A percentile compares a stretch with the other conserved stretches of the same genome.
Evolutionary conservation across 352 stramenopile species (phyloP).

Genomic region (Phytophthora pluvialis): DNA sequence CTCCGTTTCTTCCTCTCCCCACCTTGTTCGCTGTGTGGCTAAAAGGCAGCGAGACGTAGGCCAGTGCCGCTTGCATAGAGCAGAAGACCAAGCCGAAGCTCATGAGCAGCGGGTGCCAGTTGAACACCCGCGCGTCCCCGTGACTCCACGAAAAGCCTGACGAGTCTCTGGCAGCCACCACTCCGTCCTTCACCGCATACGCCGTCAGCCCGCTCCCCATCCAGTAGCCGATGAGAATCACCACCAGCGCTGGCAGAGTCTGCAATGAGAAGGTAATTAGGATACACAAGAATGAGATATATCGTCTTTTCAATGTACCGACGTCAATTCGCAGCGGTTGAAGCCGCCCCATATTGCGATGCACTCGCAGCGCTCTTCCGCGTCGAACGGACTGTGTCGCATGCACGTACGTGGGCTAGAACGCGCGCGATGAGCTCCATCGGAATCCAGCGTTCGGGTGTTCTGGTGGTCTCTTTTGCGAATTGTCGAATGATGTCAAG

Average conservation of each 20-base stretch:
- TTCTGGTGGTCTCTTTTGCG: constrained; percentile 31
- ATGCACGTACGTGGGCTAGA: constrained; percentile 40
- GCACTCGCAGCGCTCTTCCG: background rate
- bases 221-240: constrained; percentile 78
- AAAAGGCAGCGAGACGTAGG: constrained; percentile 75
- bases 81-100: constrained; percentile 84
- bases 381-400: background rate
- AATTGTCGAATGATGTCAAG: constrained; percentile 24
- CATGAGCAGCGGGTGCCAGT: constrained; percentile 91
- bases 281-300: constrained; percentile 4
- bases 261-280: constrained; percentile 17
- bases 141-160: constrained; percentile 76
- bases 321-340: constrained; percentile 11
- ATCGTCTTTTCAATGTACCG: constrained; percentile 4
- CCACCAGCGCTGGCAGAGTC: constrained; percentile 56
- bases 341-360: background rate
- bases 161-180: constrained; percentile 52
- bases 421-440: constrained; percentile 33
- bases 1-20: background rate
- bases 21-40: constrained; percentile 75
- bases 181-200: constrained; percentile 50
- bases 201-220: constrained; percentile 72
- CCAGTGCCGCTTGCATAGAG: constrained; percentile 68
- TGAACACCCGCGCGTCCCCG: constrained; percentile 77
- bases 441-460: background rate